A percentile compares a stretch with the other conserved stretches of the same genome.
phyloP scores from a whole-genome alignment of 2,329 filamentous ascomycete genomes.

The Cadophora gregata region DNA sequence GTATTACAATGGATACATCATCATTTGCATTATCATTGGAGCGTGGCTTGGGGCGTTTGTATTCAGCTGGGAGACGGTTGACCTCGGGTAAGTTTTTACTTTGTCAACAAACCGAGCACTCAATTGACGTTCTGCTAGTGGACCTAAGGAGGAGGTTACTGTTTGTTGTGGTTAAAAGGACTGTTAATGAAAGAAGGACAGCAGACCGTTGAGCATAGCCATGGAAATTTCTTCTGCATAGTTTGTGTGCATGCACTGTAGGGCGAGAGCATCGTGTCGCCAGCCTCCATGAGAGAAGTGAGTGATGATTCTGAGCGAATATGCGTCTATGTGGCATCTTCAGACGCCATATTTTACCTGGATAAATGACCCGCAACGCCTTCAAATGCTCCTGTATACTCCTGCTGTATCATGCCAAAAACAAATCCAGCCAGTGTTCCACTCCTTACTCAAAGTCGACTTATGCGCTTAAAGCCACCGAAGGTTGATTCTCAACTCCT shows the following conservation, averaged over 20 bases:
- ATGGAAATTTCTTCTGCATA: background rate
- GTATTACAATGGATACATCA: constrained; percentile 75
- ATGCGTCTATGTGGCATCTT: constrained; percentile 5
- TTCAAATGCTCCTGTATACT: constrained; percentile 20
- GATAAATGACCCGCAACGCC: constrained; percentile 20
- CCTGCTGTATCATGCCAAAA: background rate
- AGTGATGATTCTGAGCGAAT: constrained; percentile 1
- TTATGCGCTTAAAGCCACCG: constrained; percentile 12
- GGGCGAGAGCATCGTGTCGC: background rate
- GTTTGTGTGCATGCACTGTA: too few species aligned
- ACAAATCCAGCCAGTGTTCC: background rate
- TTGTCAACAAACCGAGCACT: background rate
- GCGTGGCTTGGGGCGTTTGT: constrained; percentile 74
- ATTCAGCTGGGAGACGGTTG: constrained; percentile 71
- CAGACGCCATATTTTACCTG: constrained; percentile 21
- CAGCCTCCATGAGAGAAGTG: background rate
- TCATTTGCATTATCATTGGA: constrained; percentile 81
- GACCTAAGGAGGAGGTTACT: constrained; percentile 34
- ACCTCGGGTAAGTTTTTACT: constrained; percentile 32
- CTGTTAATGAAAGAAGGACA: background rate
- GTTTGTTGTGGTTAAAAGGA: constrained; percentile 37
- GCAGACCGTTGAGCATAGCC: background rate
- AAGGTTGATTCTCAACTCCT: constrained; percentile 26
- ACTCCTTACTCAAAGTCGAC: background rate
- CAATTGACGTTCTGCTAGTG: constrained; percentile 18